Conservation (phyloP, 1,284 basidiomycete species). For the Papiliotrema laurentii region DNA sequence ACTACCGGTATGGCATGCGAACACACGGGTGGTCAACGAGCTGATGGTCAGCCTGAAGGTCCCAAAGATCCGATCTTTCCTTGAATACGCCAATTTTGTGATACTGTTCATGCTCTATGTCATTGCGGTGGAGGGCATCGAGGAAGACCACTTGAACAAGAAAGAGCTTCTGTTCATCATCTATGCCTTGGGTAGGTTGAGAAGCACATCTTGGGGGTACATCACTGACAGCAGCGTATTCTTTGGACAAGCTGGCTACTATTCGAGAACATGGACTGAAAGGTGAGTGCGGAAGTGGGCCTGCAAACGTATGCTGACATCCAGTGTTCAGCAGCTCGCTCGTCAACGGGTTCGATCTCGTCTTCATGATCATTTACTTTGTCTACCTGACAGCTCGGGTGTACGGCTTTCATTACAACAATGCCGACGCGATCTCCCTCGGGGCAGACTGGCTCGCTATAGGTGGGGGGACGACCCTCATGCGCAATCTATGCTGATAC, state of each 20-base stretch:
- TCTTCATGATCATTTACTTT: conserved; percentile 67
- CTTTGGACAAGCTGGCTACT: conserved; percentile 84
- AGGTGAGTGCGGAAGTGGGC: conserved; percentile 28
- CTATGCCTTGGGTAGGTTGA: conserved; percentile 62
- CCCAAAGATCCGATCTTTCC: conserved; percentile 77
- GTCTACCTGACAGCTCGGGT: conserved; percentile 67
- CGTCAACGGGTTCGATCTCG: conserved; percentile 78
- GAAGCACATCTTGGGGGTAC: too few species aligned
- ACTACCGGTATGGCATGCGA: conserved; percentile 63
- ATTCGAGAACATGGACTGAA: conserved; percentile 90
- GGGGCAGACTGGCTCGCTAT: conserved; percentile 43
- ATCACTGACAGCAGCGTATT: conserved; percentile 60
- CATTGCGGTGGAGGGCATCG: conserved; percentile 69
- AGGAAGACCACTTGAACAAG: conserved; percentile 58
- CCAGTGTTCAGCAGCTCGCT: conserved; percentile 43
- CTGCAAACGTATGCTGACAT: not conserved
- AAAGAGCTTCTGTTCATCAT: conserved; percentile 72
- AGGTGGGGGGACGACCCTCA: conserved; percentile 15
- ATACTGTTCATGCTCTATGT: conserved; percentile 78
- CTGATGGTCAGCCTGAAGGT: conserved; percentile 70
- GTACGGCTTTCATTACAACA: conserved; percentile 61
- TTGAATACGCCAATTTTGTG: conserved; percentile 81
- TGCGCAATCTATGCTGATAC: conserved; percentile 22
- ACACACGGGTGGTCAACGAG: not conserved
- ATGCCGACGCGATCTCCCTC: conserved; percentile 57